Base-by-base conservation (phyloP, 371 early-diverging fungal genomes). In the Mortierella sp. region DNA sequence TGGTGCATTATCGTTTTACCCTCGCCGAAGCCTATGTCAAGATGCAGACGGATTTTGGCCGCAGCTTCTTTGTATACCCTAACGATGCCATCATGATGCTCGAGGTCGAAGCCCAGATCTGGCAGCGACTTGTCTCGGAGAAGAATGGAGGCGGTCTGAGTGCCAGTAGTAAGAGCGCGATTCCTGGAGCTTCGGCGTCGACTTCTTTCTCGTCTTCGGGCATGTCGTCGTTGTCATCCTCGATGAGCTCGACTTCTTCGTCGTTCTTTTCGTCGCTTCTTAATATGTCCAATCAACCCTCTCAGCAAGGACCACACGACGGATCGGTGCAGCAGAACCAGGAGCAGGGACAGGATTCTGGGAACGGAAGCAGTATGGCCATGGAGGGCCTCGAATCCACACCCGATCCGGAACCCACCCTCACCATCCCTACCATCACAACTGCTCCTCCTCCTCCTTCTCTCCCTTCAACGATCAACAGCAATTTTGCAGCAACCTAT, bases 21-120 rank as follows among this genome's bases (percentile, higher is more conserved):
- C 82, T 94, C 63, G 93, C 93, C 0, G 90, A 91, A 74, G 93
- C 94, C 1, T 94, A 91, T 86, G 78, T 94, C 12, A 87, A 88
- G 58, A 72, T 94, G n/a, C 94, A 94, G 79, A 76, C 88, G 24
- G 86, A 86, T 58, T 78, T 79, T 12, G 83, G 81, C 29, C 87
- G 94, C 21, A 92, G 91, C 74, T 94, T 94, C 71, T 94, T 94
- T 83, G 93, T 94, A 32, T 92, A 91, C 83, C 88, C 92, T 0
- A 88, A 88, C 38, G 93, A 94, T 83, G 80, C 93, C 1, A 75
- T 86, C 38, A 82, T 90, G 11, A 83, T 93, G 63, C 84, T 88
- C 55, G 79, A 83, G 68, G 85, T 89, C 38, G 89, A 89, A 56
- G 79, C 72, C 54, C 81, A 82, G 29, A 44, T 89, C 41, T 87